Base-by-base conservation (phyloP, 768 basidiomycete species). In the Hygrophoropsis aurantiaca region DNA sequence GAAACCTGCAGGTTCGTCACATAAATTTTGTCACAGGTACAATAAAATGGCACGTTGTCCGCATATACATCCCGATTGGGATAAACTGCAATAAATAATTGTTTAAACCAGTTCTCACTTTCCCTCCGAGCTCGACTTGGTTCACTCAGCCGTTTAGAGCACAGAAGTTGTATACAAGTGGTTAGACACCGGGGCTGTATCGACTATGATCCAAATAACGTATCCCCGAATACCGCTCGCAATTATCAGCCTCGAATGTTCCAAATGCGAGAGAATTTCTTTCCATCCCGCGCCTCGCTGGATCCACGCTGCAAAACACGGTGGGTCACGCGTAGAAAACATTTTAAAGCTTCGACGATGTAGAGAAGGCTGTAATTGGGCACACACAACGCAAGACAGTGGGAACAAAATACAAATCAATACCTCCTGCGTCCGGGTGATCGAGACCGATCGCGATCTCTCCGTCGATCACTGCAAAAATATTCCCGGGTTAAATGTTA, bases 381-480 rank as follows among this genome's bases (percentile, higher is more conserved):
- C 27, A 30, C 27, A 30, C 27, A 30, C 27, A 30, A 30, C 27
- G 27, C 7, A 30, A 13, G 27, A 30, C 27, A 30, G 27, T 30
- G 27, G 27, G 27, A 30, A 30, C 7, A 30, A 30, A 30, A 30
- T 6, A 30, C 27, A 6, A 30, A 40, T 74, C 66, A 82, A 58
- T 79, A 82, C 56, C 79, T 74, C 67, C 84, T 74, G 54, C 85
- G 71, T 36, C 82, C 77, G 10, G 85, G 85, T 49, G 84, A 85
- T 68, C 85, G 77, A 54, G 85, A 86, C 57, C 85, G 83, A 68
- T 86, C 84, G 55, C 84, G 70, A 64, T 85, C 84, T 61, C 84
- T 70, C 40, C 84, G 78, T 68, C 85, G 79, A 71, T 86, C 84
- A 58, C 84, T 81, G 65, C 53, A 40, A 48, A 32, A 58, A 60